Evolutionary conservation across 257 asterid species (phyloP), one percentile per base, ranked within the genome.

Genomic region (Solanum virginianum): DNA sequence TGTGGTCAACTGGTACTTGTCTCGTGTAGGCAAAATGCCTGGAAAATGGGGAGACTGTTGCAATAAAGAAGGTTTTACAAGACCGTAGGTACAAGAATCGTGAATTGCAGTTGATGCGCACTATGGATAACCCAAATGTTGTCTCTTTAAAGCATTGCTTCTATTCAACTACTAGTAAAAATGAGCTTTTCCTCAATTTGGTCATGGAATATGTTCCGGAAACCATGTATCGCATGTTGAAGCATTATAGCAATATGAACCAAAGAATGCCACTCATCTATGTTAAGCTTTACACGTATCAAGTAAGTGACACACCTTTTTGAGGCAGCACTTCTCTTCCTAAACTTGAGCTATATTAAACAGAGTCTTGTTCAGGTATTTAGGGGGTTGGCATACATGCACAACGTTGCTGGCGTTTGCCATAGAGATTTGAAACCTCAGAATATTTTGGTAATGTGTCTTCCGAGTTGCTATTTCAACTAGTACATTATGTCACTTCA

Each of bases 131-230:
- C 88, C 95, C 98, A 12, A 96, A 96, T 88, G 93, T 96, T 81
- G 99, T 96, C 85, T 92, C 95, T 80, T 90, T 96, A 85, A 96
- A 93, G 89, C 98, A 96, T 84, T 96, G 98, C 88, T 96, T 96
- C 93, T 94, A 88, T 89, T 96, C 99, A 68, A 94, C 98, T 26
- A 94, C 99, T 51, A 90, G 90, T 86, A 94, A 92, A 87, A 90
- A 96, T 32, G 99, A 96, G 90, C 97, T 96, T 83, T 96, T 92
- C 86, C 97, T 96, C 82, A 96, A 96, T 91, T 90, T 96, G 85
- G 98, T 96, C 47, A 96, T 96, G 99, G 99, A 96, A 88, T 96
- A 93, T 89, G 98, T 94, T 70, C 98, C 98, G 0, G 99, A 94
- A 70, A 90, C 93, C 81, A 93, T 95, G 95, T 94, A 86, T 81